Base-by-base conservation (phyloP, 2,329 filamentous ascomycete genomes). In the Rhexocercosporidium sp. region DNA sequence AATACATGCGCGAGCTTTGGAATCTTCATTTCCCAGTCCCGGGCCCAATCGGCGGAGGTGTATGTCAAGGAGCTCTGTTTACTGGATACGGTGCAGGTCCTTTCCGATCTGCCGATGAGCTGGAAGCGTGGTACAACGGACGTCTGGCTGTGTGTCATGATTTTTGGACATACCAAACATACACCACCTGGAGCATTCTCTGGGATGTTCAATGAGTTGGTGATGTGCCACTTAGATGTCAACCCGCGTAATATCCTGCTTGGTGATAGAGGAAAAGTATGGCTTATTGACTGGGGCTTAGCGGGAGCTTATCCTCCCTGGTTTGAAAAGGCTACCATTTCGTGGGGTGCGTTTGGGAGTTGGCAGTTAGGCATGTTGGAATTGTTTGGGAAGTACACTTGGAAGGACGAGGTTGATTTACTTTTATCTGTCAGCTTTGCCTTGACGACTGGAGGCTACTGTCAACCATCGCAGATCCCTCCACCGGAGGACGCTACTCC, bases 41-140 rank as follows among this genome's bases (percentile, higher is more conserved):
- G 41, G 66, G 66, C 9, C 69, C 69, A 12, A 59, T 70, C 49
- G 66, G 66, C 12, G 67, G 56, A 61, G 66, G 59, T 18, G 37
- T 62, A n/a, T 68, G 46, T 34, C 37, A 70, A 59, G 60, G 62
- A 25, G 16, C 60, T 29, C 56, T 62, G 25, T 70, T 70, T 59
- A 70, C 64, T 25, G 66, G 20, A 22, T 64, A 68, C 62, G 63
- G 66, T 25, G 63, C 68, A 18, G 66, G 68, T 6, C 68, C 68
- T 41, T 70, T 68, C 53, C 12, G 31, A 47, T 65, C 66, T 9
- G 14, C 29, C 18, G 20, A 64, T n/a, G 66, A 70, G 20, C 31
- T 70, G 34, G 68, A 70, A 70, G 57, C 66, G n/a, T 70, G 66
- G 69, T 70, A 62, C 56, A 69, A 69, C 46, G 34, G 61, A 18